Base-by-base conservation (phyloP, 1,284 basidiomycete genomes). In the Tremellales sp. region DNA sequence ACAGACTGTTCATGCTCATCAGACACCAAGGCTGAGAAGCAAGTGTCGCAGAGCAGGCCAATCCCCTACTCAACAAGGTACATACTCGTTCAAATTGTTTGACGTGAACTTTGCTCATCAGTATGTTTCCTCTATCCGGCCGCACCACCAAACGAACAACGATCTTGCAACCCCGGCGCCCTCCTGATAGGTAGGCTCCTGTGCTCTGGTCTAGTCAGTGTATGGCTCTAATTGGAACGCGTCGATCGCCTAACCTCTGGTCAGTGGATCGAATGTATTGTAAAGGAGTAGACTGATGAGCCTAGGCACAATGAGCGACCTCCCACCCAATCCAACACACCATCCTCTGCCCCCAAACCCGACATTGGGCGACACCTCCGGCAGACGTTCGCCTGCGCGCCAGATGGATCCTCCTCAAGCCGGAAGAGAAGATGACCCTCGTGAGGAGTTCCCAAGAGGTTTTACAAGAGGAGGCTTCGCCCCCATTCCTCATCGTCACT, bases 401-500 rank as follows among this genome's bases (percentile, higher is more conserved):
- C 45, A 37, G 33, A 27, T 19, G 45, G 26, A 35, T 25, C 44
- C 13, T 17, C 21, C 15, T 15, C 40, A 22, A n/a, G 27, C 10
- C 19, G 23, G 13, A 4, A 23, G 21, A 11, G 49, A 48, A 3
- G 46, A 48, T 19, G 39, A 40, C 15, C 39, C 39, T 3, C 39
- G 39, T 7, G 23, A 40, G 8, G 39, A 40, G 23, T 40, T 40
- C 19, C 39, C 39, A 45, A 19, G 46, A 27, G 62, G 64, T 8
- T 68, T 66, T 51, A 57, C 60, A 17, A 36, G 64, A 35, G 51
- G 54, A 13, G 64, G 64, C 17, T 67, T 65, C 35, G 63, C 62
- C 3, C 63, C 66, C 17, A 53, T 65, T 19, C 63, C 64, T n/a
- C 58, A 60, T 40, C 52, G 63, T 21, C 64, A 64, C 41, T 49